Evolutionary conservation across 2,329 filamentous ascomycete genomes (phyloP), one percentile per base, ranked within the genome.

Genomic region (Penicillium rolfsii): DNA sequence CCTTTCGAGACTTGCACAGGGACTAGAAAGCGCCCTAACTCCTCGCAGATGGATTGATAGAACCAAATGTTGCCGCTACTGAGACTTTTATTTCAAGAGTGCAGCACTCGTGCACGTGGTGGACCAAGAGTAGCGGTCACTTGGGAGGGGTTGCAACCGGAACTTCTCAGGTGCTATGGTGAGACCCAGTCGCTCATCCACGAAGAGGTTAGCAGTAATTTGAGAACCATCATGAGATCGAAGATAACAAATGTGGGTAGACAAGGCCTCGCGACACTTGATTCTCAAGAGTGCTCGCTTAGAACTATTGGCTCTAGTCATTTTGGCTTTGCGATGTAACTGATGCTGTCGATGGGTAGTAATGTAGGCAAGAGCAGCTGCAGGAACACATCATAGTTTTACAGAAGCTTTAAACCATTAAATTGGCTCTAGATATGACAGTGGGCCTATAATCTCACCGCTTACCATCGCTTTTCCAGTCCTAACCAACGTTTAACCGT

Each of bases 131-230:
- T 48, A 48, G 3, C 45, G 24, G 45, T 48, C 45, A 48, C 45
- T 16, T 48, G 22, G 45, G 45, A 48, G 22, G 22, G 45, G 45
- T 48, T 48, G 45, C 45, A 48, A 28, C 22, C 22, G 45, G 45
- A 48, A 24, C 45, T 48, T n/a, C n/a, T n/a, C n/a, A n/a, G 45
- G 45, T 28, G 45, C 45, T 28, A 48, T 48, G 22, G 45, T 48
- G 22, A 48, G 45, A 48, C 45, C 45, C 22, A 48, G 45, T 48
- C 45, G 45, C 22, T 48, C 45, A 48, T 48, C 45, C 45, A 48
- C 22, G 22, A 48, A 46, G 43, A 46, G 26, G 43, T 22, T 46
- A 46, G 43, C 43, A 46, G 43, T 46, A 46, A 46, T 46, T 28
- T 48, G 22, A 48, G 45, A 48, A 2, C 1, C 11, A 48, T 48